Conservation (phyloP, 2,329 filamentous ascomycete genomes). For the Penicillium sp. region DNA sequence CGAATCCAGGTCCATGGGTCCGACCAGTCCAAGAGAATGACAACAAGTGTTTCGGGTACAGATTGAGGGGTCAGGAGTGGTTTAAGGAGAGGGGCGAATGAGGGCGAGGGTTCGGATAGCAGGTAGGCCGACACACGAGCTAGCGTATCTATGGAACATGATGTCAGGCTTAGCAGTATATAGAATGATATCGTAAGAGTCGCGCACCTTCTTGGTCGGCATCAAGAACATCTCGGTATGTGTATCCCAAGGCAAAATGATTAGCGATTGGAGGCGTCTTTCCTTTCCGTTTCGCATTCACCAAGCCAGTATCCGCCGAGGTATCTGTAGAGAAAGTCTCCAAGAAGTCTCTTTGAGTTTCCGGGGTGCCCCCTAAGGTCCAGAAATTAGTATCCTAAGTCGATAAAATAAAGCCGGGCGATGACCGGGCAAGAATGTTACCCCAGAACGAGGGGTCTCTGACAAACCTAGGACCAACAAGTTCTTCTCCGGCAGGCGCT, state of each 20-base stretch:
- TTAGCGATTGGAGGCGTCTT: constrained; percentile 82
- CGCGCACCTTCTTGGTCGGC: constrained; percentile 83
- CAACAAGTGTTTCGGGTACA: constrained; percentile 82
- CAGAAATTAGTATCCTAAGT: constrained; percentile 25
- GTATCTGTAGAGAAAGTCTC: constrained; percentile 58
- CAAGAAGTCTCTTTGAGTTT: constrained; percentile 82
- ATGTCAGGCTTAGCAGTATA: constrained; percentile 9
- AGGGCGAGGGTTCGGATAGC: constrained; percentile 78
- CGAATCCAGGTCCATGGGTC: constrained; percentile 91
- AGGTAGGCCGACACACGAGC: constrained; percentile 88
- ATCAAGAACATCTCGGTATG: constrained; percentile 92
- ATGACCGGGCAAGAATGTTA: constrained; percentile 5
- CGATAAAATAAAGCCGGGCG: constrained; percentile 7
- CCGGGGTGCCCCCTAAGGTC: constrained; percentile 73
- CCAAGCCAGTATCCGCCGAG: constrained; percentile 42
- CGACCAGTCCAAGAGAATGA: constrained; percentile 93
- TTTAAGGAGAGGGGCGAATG: constrained; percentile 79
- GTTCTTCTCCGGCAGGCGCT: constrained; percentile 89
- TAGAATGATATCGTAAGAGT: neutral
- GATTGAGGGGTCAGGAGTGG: constrained; percentile 83
- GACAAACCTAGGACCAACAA: constrained; percentile 76
- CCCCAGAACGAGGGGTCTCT: constrained; percentile 1
- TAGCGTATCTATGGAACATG: constrained; percentile 69
- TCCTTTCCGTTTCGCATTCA: constrained; percentile 52
- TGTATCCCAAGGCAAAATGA: constrained; percentile 89